Base-by-base conservation (phyloP, 1,284 basidiomycete species). In the Cryptococcus sp. region DNA sequence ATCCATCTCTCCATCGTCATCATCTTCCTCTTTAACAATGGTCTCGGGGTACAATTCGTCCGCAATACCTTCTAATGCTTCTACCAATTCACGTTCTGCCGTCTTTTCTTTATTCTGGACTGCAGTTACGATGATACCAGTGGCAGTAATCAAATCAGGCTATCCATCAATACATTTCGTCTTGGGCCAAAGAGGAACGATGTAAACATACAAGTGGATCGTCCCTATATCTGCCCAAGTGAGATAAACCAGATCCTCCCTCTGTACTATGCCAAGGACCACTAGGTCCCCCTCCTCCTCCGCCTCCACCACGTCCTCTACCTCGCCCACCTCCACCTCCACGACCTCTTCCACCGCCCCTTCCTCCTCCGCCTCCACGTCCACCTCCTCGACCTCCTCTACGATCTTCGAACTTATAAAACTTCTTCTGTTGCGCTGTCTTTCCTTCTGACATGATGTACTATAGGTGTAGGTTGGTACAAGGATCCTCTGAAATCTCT, bases 31-130 rank as follows among this genome's bases (percentile, higher is more conserved):
- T 7, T 48, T 60, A 13, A 52, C 51, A 9, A 44, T 49, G 1
- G 63, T 67, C 21, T 67, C 66, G 11, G 68, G 69, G 46, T 73
- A 72, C 19, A 73, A 54, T 51, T 65, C 69, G 52, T 73, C 71
- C 18, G 64, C 69, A 1, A 64, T 62, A n/a, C 43, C 46, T 48
- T 73, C 71, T 9, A 73, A 62, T 9, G 60, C 61, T 7, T 72
- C 61, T 24, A 73, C 55, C 24, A 73, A 46, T 52, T 73, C 71
- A 21, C 60, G 48, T 55, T 73, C 71, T 3, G 71, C 71, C 9
- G 56, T 57, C 32, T 54, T 53, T 52, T 73, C 71, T 50, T 69
- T 70, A 47, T 62, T 55, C 51, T 67, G 61, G 2, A 67, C 54
- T 3, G 67, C 61, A 1, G 71, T 67, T 10, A 69, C 62, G 11